A percentile compares a stretch with the other conserved stretches of the same genome.
phyloP scores from a whole-genome alignment of 371 early-diverging fungal species.

The Haplosporangium sp. region DNA sequence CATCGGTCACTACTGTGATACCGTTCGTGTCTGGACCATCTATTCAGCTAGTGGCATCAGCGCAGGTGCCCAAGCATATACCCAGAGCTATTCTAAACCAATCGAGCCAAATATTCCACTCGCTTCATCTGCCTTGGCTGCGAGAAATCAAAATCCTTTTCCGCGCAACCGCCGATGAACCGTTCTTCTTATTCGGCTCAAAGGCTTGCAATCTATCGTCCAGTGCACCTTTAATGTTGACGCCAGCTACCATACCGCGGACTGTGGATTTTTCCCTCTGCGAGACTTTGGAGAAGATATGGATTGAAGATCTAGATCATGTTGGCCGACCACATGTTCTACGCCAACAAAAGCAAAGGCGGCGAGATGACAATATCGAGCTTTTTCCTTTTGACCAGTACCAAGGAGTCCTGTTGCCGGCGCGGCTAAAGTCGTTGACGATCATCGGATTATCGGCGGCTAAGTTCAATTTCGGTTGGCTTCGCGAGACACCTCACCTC shows the following conservation, averaged over 20 bases:
- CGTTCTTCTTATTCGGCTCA: background rate
- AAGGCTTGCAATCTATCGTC: background rate
- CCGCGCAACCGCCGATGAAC: background rate
- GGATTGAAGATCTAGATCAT: slow-evolving; percentile 21
- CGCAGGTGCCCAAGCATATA: background rate
- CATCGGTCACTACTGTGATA: background rate
- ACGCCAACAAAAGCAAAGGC: background rate
- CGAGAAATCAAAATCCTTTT: slow-evolving; percentile 19
- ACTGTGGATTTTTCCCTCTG: slow-evolving; percentile 18
- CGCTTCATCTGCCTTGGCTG: slow-evolving; percentile 13
- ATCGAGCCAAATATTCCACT: background rate
- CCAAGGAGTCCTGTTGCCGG: slow-evolving; percentile 16
- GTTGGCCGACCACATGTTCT: slow-evolving; percentile 10
- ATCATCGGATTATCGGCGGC: slow-evolving; percentile 17
- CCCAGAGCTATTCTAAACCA: slow-evolving; percentile 8
- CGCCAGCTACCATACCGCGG: background rate
- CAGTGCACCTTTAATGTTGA: background rate
- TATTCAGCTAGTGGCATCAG: slow-evolving; percentile 4
- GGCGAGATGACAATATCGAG: background rate
- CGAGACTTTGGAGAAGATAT: slow-evolving; percentile 9
- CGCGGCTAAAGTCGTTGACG: slow-evolving; percentile 9
- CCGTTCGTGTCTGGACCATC: background rate
- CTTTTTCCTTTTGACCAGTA: slow-evolving; percentile 9
- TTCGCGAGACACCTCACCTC: slow-evolving; percentile 3
- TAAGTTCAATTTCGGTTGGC: slow-evolving; percentile 31